phyloP scores from a whole-genome alignment of 2,329 filamentous ascomycete species.

The Aspergillus niger region DNA sequence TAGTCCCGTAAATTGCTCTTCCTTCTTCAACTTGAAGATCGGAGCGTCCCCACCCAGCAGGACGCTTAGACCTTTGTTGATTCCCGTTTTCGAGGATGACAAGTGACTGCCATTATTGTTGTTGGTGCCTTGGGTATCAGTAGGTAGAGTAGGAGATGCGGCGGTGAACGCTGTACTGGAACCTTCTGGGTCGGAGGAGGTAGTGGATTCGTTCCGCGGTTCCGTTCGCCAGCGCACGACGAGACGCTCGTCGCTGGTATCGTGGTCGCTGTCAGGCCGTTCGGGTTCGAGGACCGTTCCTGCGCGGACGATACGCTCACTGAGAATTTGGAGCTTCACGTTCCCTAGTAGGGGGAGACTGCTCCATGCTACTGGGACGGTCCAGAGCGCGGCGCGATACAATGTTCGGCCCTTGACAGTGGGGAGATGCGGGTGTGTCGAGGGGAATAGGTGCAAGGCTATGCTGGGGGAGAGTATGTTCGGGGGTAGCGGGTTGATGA shows the following conservation, averaged over 20 bases:
- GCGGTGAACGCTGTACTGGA: slow-evolving; percentile 9
- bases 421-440: slow-evolving; percentile 68
- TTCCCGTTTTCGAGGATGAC: slow-evolving; percentile 33
- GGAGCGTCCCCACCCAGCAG: slow-evolving; percentile 57
- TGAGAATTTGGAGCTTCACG: slow-evolving; percentile 81
- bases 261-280: slow-evolving; percentile 32
- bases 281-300: slow-evolving; percentile 42
- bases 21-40: slow-evolving; percentile 55
- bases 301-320: slow-evolving; percentile 79
- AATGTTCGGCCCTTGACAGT: slow-evolving; percentile 87
- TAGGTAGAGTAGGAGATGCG: not conserved
- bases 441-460: slow-evolving; percentile 65
- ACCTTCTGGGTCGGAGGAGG: not conserved
- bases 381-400: slow-evolving; percentile 93
- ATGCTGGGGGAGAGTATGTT: slow-evolving; percentile 65
- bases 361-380: slow-evolving; percentile 94
- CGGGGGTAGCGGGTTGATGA: slow-evolving; percentile 62
- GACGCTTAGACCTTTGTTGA: slow-evolving; percentile 44
- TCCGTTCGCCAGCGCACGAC: slow-evolving; percentile 86
- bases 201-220: slow-evolving; percentile 34
- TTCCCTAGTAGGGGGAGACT: slow-evolving; percentile 87
- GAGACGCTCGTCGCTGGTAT: slow-evolving; percentile 67
- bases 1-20: slow-evolving; percentile 81
- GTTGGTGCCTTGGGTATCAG: not conserved
- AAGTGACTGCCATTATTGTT: slow-evolving; percentile 18